phyloP scores from a whole-genome alignment of 768 basidiomycete genomes.

The Suillus americanus region DNA sequence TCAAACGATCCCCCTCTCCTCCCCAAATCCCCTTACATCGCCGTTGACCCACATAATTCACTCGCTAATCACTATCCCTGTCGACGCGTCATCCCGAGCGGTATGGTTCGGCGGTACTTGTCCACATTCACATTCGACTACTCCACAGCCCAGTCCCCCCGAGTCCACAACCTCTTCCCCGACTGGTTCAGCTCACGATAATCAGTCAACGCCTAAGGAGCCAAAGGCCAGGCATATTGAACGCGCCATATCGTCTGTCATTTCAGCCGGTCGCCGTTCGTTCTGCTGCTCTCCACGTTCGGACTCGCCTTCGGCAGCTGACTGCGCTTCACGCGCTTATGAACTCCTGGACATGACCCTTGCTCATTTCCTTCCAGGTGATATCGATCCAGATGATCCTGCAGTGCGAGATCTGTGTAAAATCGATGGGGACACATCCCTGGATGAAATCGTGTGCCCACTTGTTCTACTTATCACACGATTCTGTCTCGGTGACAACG shows the following conservation, averaged over 20 bases:
- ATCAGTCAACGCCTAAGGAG: conserved; percentile 17
- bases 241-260: conserved; percentile 25
- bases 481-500: conserved; percentile 64
- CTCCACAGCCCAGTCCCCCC: conserved; percentile 35
- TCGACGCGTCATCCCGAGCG: conserved; percentile 51
- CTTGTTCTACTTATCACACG: conserved; percentile 74
- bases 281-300: conserved; percentile 45
- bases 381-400: conserved; percentile 61
- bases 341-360: conserved; percentile 65
- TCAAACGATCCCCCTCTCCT: conserved; percentile 59
- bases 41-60: conserved; percentile 86
- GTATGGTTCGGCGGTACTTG: conserved; percentile 63
- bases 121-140: conserved; percentile 33
- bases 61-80: conserved; percentile 75
- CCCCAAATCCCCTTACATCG: conserved; percentile 61
- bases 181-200: background rate
- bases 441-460: conserved; percentile 81
- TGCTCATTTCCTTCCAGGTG: conserved; percentile 65
- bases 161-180: conserved; percentile 11
- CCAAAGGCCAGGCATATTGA: conserved; percentile 24
- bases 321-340: conserved; percentile 63
- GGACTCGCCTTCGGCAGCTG: conserved; percentile 30
- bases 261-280: conserved; percentile 31
- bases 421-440: conserved; percentile 50
- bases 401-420: conserved; percentile 53